Evolutionary conservation across 2,329 filamentous ascomycete genomes (phyloP), one percentile per base, ranked within the genome.

Genomic region (Reticulascus tulasneorum): DNA sequence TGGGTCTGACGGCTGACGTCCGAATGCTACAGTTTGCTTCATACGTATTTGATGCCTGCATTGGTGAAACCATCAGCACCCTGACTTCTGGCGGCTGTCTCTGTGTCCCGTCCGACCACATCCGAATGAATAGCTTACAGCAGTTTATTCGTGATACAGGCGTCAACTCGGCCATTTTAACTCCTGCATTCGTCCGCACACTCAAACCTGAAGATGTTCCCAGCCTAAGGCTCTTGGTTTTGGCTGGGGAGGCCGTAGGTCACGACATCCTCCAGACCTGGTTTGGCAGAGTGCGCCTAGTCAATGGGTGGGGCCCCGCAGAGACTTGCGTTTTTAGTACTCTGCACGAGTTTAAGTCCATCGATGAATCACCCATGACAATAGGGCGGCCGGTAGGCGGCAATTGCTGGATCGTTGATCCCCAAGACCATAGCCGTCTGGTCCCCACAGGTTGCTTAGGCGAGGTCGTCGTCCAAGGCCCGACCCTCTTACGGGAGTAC

Each of bases 241-340:
- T 74, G 2, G 69, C 67, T 8, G 71, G 71, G 12, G 71, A 75
- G 50, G 64, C 69, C 5, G 71, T 78, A 40, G 73, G 71, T 0
- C 56, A 67, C 0, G 63, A 65, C 15, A 69, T 73, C 26, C 68
- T 68, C 6, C 59, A 63, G 0, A 51, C 51, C 7, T 74, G 71
- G 71, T 63, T 68, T 17, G 50, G 60, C 4, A 33, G 30, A 7
- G 29, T 45, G 2, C 40, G 42, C 12, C 20, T 54, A 5, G 40
- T 49, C 30, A 48, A 49, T 24, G 40, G 45, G 20, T 54, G 51
- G 36, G 53, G 53, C 4, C 52, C 52, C 3, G 45, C 44, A 12
- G 53, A 56, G 28, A 48, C 46, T 29, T 27, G 23, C 18, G 23
- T 27, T 13, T 27, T 27, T 15, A 35, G 33, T 20, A n/a, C 25